phyloP scores from a whole-genome alignment of 768 basidiomycete species.

The Agrocybe pediades region DNA sequence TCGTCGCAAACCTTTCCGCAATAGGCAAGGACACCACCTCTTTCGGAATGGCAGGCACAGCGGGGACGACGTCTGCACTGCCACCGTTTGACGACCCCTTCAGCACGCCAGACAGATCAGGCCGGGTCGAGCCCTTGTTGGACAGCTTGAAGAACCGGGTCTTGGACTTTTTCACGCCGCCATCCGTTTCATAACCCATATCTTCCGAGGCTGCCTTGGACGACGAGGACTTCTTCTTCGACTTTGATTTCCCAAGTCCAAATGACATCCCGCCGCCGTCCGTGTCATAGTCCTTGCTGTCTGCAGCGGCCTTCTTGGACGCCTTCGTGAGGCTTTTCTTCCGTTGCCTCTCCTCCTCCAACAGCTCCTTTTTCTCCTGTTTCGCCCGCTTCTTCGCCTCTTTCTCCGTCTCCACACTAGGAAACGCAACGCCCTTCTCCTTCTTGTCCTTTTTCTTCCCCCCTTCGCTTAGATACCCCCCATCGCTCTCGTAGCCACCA shows the following conservation, averaged over 20 bases:
- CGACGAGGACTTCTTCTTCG: slow-evolving; percentile 12
- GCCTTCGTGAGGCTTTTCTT: slow-evolving; percentile 31
- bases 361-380: slow-evolving; percentile 25
- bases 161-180: slow-evolving; percentile 37
- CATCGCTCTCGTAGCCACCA: slow-evolving; percentile 58
- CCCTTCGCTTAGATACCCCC: slow-evolving; percentile 49
- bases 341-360: slow-evolving; percentile 34
- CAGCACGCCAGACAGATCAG: slow-evolving; percentile 24
- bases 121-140: slow-evolving; percentile 38
- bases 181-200: slow-evolving; percentile 42
- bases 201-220: slow-evolving; percentile 12
- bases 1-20: slow-evolving; percentile 47
- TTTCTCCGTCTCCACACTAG: slow-evolving; percentile 21
- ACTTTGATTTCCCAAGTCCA: slow-evolving; percentile 30
- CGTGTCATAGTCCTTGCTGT: slow-evolving; percentile 29
- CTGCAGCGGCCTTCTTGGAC: slow-evolving; percentile 14
- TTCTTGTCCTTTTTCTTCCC: slow-evolving; percentile 24
- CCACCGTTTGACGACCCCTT: background rate
- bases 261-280: slow-evolving; percentile 19
- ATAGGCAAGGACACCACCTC: slow-evolving; percentile 44
- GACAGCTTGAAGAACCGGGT: slow-evolving; percentile 46
- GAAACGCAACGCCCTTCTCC: slow-evolving; percentile 5
- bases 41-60: slow-evolving; percentile 19
- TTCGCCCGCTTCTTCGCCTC: slow-evolving; percentile 25
- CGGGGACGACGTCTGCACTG: slow-evolving; percentile 25